These are phyloP conservation scores for Naganishia friedmannii DNA, from an alignment of 768 basidiomycete species.

Conservation along the genomic window DNA sequence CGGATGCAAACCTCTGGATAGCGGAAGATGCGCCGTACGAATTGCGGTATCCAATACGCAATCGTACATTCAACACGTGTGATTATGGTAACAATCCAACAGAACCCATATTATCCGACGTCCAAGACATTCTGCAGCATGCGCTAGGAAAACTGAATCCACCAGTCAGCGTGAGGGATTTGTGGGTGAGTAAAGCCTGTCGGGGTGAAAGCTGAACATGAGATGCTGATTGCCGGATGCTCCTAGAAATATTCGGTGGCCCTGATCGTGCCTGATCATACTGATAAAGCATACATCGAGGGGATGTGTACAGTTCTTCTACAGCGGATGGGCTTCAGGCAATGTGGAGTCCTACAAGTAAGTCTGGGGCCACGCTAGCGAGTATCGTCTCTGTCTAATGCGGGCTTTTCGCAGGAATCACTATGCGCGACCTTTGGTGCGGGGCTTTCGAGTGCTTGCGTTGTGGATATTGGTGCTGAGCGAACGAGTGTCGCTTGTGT, in stretches of 20 bases:
- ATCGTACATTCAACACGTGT: constrained; percentile 74
- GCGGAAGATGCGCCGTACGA: constrained; percentile 66
- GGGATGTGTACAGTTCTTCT: constrained; percentile 72
- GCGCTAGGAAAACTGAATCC: constrained; percentile 28
- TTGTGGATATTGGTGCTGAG: constrained; percentile 87
- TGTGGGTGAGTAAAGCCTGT: constrained; percentile 32
- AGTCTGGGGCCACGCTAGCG: constrained; percentile 28
- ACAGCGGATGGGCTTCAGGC: constrained; percentile 81
- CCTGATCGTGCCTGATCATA: constrained; percentile 87
- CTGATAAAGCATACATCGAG: constrained; percentile 77
- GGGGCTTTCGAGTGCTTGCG: constrained; percentile 89
- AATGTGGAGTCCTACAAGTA: constrained; percentile 87
- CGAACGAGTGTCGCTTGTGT: constrained; percentile 85
- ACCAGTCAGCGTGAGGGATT: constrained; percentile 35
- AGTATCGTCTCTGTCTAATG: neutral
- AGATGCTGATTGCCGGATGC: neutral
- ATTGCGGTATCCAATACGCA: constrained; percentile 77
- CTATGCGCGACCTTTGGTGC: constrained; percentile 91
- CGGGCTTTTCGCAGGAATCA: constrained; percentile 65
- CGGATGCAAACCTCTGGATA: constrained; percentile 39
- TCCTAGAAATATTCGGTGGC: constrained; percentile 77
- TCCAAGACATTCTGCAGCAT: constrained; percentile 26
- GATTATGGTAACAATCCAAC: constrained; percentile 58
- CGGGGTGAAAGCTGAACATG: too few relatives aligned
- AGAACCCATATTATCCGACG: constrained; percentile 36